These are phyloP conservation scores for Jimgerdemannia lactiflua DNA, from an alignment of 192 early-diverging fungal species.

Conservation along the genomic window DNA sequence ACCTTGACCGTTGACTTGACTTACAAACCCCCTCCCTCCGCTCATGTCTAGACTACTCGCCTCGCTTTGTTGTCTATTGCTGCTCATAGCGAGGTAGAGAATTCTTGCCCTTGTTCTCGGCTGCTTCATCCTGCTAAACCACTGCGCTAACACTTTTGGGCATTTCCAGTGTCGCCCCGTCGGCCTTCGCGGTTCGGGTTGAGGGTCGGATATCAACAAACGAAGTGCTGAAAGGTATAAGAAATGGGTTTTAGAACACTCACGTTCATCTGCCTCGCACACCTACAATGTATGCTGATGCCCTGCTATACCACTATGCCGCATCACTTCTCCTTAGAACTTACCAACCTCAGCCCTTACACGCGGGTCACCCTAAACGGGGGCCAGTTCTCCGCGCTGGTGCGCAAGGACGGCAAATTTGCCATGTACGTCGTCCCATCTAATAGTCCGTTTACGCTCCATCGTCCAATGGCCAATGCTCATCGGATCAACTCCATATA, in stretches of 20 bases:
- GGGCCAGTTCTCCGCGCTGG: conserved; percentile 38
- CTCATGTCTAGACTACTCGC: not conserved
- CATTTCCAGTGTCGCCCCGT: not conserved
- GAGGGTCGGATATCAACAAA: not conserved
- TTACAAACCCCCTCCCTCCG: not conserved
- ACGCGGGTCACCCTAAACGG: conserved; percentile 42
- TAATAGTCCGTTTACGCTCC: not conserved
- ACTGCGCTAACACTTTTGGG: too few species aligned
- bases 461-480: not conserved
- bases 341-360: conserved; percentile 26
- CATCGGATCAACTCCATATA: not conserved
- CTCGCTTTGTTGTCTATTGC: not conserved
- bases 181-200: not conserved
- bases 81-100: not conserved
- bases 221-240: not conserved
- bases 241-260: not conserved
- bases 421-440: conserved; percentile 24
- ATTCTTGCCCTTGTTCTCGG: too few species aligned
- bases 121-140: too few species aligned
- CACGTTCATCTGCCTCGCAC: too few species aligned
- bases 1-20: too few species aligned
- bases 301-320: too few species aligned
- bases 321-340: not conserved
- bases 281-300: too few species aligned
- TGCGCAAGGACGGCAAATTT: conserved; percentile 43